Percentiles rank a stretch among this genome's conserved stretches.
These are phyloP conservation scores for Aspergillus bombycis DNA, from an alignment of 2,329 filamentous ascomycete species.

Conservation along the genomic window DNA sequence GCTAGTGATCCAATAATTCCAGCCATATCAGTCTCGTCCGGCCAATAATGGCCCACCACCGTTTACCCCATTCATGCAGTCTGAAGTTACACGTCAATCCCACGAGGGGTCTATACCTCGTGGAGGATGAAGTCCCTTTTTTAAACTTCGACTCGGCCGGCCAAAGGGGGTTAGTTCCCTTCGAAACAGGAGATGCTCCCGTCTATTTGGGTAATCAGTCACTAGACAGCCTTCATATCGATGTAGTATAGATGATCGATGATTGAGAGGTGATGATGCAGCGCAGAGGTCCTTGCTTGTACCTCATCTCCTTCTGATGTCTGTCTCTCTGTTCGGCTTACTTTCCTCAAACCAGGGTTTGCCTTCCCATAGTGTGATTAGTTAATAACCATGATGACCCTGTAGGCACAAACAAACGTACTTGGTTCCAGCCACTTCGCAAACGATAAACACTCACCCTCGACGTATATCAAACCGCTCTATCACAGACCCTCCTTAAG, in stretches of 20 bases:
- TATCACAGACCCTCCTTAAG: neutral
- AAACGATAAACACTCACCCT: neutral
- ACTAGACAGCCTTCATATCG: neutral
- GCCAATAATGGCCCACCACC: neutral
- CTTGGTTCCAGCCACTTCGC: neutral
- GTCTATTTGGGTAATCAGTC: neutral
- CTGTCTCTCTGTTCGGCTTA: neutral
- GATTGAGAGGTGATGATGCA: neutral
- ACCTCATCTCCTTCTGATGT: neutral
- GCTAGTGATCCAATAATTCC: constrained; percentile 2
- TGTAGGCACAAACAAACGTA: neutral
- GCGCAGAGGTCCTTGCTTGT: neutral
- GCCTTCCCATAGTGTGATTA: neutral
- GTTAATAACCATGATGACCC: neutral
- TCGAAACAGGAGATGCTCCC: neutral
- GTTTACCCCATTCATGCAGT: neutral
- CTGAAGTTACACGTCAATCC: constrained; percentile 5
- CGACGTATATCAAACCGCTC: neutral
- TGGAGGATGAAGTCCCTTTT: neutral
- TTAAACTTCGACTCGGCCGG: neutral
- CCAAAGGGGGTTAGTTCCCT: neutral
- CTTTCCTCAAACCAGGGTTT: neutral
- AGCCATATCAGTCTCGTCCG: neutral
- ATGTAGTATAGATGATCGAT: neutral
- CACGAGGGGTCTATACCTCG: constrained; percentile 1